Conservation (phyloP, 176 grass and related monocot species). For the Poa annua region DNA sequence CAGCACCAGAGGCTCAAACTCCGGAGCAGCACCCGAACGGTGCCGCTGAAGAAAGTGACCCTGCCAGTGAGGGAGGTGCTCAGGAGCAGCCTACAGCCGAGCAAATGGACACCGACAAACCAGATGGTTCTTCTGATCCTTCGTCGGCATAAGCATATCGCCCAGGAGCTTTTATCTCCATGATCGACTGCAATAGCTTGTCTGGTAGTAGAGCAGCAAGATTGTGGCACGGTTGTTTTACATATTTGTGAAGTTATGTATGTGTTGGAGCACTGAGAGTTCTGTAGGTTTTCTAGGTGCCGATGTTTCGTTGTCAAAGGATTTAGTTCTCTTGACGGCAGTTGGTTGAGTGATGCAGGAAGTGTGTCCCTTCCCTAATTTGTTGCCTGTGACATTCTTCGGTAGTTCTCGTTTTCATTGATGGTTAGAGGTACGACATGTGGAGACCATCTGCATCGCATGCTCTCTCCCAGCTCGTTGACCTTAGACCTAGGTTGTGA, state of each 20-base stretch:
- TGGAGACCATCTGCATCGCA: too few relatives aligned
- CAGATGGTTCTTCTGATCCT: constrained; percentile 38
- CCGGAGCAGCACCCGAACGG: constrained; percentile 46
- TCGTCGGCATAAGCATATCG: constrained; percentile 38
- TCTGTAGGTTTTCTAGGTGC: not conserved
- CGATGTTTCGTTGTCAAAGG: not conserved
- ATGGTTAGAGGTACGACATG: too few relatives aligned
- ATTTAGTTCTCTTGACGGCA: not conserved
- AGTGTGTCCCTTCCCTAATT: not conserved
- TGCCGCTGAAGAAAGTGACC: constrained; percentile 7
- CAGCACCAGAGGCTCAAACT: constrained; percentile 42
- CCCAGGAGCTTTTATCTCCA: not conserved
- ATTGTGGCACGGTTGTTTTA: not conserved
- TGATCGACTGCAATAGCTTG: not conserved
- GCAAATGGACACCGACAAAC: constrained; percentile 71
- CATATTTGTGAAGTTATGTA: not conserved
- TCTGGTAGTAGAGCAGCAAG: not conserved
- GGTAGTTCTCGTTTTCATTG: not conserved
- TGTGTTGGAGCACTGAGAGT: constrained; percentile 1
- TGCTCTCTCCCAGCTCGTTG: too few relatives aligned
- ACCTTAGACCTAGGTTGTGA: too few relatives aligned
- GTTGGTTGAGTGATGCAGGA: not conserved
- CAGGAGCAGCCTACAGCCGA: constrained; percentile 34
- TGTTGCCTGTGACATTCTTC: not conserved
- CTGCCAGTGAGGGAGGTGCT: constrained; percentile 30